Evolutionary conservation across 2,329 filamentous ascomycete species (phyloP).

Genomic region (Colletotrichum sp.): DNA sequence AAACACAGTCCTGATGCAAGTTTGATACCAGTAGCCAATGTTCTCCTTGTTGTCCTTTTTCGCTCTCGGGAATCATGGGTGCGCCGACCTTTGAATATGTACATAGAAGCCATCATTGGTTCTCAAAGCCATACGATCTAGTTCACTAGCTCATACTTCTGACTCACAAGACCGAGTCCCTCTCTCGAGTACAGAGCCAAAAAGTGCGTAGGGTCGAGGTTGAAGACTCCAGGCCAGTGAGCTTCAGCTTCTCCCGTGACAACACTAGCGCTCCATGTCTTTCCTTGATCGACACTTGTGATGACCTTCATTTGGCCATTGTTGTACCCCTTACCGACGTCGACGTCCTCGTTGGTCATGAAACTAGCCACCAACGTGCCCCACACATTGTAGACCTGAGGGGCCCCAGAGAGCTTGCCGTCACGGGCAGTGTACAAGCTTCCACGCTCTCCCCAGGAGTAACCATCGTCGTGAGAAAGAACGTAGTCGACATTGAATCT

Average conservation of each 20-base stretch:
- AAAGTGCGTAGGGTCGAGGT: conserved; percentile 24
- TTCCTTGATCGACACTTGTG: conserved; percentile 28
- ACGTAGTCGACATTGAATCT: conserved; percentile 42
- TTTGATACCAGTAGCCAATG: too few species aligned
- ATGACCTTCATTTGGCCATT: conserved; percentile 31
- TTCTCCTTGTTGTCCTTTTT: neutral
- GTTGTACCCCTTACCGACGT: conserved; percentile 26
- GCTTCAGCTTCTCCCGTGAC: conserved; percentile 28
- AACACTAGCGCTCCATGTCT: conserved; percentile 28
- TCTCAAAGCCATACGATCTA: neutral
- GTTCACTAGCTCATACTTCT: conserved; percentile 8
- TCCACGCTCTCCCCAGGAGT: conserved; percentile 40
- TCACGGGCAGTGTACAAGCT: conserved; percentile 40
- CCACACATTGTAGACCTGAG: conserved; percentile 46
- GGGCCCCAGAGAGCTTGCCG: conserved; percentile 41
- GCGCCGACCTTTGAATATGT: neutral
- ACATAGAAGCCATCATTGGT: neutral
- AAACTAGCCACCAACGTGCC: conserved; percentile 46
- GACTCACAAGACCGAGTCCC: conserved; percentile 28
- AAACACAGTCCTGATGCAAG: neutral
- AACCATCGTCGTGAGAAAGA: conserved; percentile 43
- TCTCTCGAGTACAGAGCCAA: conserved; percentile 31
- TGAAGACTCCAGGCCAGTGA: conserved; percentile 36
- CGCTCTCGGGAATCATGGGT: neutral
- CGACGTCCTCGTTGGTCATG: conserved; percentile 47